Percentiles rank a stretch among this genome's conserved stretches.
These are phyloP conservation scores for Punica granatum DNA, from an alignment of 345 rosid genomes.

Conservation along the genomic window DNA sequence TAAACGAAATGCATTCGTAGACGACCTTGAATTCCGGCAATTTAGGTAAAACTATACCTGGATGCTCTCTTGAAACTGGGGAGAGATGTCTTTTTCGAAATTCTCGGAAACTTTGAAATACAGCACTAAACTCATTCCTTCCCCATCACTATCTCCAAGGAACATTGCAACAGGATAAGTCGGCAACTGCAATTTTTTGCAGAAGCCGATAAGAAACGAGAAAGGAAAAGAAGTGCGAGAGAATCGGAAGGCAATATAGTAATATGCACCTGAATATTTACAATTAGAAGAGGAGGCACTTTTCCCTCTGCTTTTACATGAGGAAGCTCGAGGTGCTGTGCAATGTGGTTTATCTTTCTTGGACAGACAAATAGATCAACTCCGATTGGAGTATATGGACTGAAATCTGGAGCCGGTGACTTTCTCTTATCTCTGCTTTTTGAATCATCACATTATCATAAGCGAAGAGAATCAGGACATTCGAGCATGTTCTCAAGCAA, in stretches of 20 bases:
- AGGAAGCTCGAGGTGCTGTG: slow-evolving; percentile 86
- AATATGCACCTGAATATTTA: slow-evolving; percentile 76
- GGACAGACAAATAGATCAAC: slow-evolving; percentile 73
- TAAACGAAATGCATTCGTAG: slow-evolving; percentile 22
- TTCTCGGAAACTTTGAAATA: slow-evolving; percentile 65
- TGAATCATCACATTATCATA: slow-evolving; percentile 1
- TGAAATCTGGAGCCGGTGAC: slow-evolving; percentile 49
- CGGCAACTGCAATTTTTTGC: slow-evolving; percentile 50
- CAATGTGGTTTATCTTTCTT: slow-evolving; percentile 81
- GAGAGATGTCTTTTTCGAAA: slow-evolving; percentile 53
- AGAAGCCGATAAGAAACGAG: not conserved
- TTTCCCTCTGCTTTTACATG: slow-evolving; percentile 49
- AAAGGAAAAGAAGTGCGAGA: not conserved
- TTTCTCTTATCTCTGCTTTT: slow-evolving; percentile 74
- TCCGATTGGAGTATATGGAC: slow-evolving; percentile 68
- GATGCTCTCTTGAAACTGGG: slow-evolving; percentile 57
- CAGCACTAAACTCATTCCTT: slow-evolving; percentile 90
- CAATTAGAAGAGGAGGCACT: slow-evolving; percentile 71
- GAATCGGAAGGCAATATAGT: not conserved
- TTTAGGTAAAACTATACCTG: slow-evolving; percentile 31
- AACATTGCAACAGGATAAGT: slow-evolving; percentile 92
- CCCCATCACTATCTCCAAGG: slow-evolving; percentile 80
- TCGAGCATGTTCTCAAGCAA: slow-evolving; percentile 1
- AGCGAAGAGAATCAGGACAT: not conserved
- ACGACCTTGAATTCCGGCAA: not conserved